Conservation (phyloP, 1,139 yeast genomes). For the Pneumocystis murina region DNA sequence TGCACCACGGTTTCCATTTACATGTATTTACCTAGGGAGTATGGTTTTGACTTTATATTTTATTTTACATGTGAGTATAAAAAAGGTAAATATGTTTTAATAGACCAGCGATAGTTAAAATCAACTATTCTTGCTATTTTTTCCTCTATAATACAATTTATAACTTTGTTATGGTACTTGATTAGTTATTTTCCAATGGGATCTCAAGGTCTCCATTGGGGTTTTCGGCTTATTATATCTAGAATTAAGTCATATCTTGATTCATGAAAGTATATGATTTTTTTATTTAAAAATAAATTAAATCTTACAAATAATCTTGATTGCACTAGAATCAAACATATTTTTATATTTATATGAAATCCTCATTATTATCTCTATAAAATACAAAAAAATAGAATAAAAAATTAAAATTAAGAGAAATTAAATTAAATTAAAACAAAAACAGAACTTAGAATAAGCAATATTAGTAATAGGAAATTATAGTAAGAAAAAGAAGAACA, state of each 20-base stretch:
- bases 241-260: neutral
- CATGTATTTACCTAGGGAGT: neutral
- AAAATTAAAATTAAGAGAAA: too few species aligned
- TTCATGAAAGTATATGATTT: neutral
- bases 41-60: neutral
- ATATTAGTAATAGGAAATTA: neutral
- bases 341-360: too few species aligned
- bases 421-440: too few species aligned
- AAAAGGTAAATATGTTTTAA: too few species aligned
- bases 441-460: too few species aligned
- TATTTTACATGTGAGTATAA: neutral
- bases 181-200: conserved; percentile 68
- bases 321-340: too few species aligned
- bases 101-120: neutral
- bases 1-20: neutral
- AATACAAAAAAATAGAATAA: too few species aligned
- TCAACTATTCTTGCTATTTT: conserved; percentile 56
- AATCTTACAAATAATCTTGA: too few species aligned
- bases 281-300: too few species aligned
- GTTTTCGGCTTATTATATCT: neutral
- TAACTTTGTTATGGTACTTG: conserved; percentile 79
- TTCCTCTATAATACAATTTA: conserved; percentile 58
- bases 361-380: too few species aligned
- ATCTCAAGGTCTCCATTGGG: neutral
- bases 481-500: neutral